Base-by-base conservation (phyloP, 768 basidiomycete species). In the Lactarius sanguifluus region DNA sequence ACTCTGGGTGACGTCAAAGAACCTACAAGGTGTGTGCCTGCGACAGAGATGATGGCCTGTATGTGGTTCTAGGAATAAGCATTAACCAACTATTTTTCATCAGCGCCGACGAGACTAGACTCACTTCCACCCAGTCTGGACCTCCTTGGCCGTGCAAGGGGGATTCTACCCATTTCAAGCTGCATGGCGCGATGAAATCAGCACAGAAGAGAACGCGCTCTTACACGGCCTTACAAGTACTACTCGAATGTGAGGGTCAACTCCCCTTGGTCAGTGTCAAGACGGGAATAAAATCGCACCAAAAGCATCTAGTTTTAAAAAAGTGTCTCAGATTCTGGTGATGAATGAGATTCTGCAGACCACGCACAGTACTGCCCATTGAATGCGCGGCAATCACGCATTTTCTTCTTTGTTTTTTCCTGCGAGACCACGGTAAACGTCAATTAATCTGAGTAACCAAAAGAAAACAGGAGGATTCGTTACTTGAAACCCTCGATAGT, bases 101-200 rank as follows among this genome's bases (percentile, higher is more conserved):
- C 16, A 25, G 36, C 7, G 23, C 34, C 45, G 23, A 34, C 23
- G 54, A n/a, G 32, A 58, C 59, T 13, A 13, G 56, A 64, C 77
- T 62, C 67, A 92, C 93, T 81, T 98, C 96, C 15, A 96, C 94
- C 96, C 96, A 98, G 32, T 85, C 79, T 8, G 86, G 78, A 2
- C 96, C 96, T 16, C 94, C 96, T 2, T 83, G 82, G 9, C 94
- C 95, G 69, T 89, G 86, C 52, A 82, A 78, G 10, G 88, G 87
- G 1, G 93, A 91, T 77, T 98, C 96, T 0, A 96, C 96, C 96
- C 96, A 99, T 79, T 97, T 96, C 73, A 96, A 84, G 74, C 94
- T 96, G 41, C 15, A 34, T 40, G 9, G 54, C 5, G 20, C 12
- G 23, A 25, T 32, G n/a, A 16, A 38, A 40, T 57, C 23, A 36